phyloP scores from a whole-genome alignment of 345 rosid species.

The Euclidium syriacum region DNA sequence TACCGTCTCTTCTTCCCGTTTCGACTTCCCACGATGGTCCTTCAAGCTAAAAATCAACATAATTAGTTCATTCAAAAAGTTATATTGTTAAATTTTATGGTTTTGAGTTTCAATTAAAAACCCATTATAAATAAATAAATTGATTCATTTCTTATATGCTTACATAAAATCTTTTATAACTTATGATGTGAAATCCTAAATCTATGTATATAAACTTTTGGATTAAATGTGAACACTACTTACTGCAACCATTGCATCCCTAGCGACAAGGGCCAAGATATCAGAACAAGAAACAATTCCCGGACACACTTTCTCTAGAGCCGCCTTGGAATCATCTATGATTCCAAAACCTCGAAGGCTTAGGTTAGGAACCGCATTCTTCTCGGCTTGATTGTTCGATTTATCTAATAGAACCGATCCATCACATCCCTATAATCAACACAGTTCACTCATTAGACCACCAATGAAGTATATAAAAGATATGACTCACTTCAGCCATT shows the following conservation, averaged over 20 bases:
- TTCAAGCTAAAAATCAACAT: conserved; percentile 29
- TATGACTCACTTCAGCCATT: background rate
- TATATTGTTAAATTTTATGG: no score
- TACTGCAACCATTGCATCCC: conserved; percentile 56
- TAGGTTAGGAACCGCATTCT: conserved; percentile 48
- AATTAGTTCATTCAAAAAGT: background rate
- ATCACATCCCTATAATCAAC: conserved; percentile 60
- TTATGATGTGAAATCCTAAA: no score
- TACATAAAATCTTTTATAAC: no score
- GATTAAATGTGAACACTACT: conserved; percentile 10
- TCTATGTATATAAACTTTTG: background rate
- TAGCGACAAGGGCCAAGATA: conserved; percentile 46
- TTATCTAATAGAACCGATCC: conserved; percentile 51
- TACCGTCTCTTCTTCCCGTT: conserved; percentile 78
- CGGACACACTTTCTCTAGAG: conserved; percentile 48
- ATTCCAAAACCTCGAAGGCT: conserved; percentile 44
- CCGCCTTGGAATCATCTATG: conserved; percentile 50
- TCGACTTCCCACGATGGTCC: conserved; percentile 55
- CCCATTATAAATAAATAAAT: no score
- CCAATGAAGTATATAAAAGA: background rate
- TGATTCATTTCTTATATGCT: no score
- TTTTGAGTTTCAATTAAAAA: no score
- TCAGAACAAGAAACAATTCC: conserved; percentile 71
- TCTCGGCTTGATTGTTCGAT: conserved; percentile 39
- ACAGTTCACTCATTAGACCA: background rate